Evolutionary conservation across 75 land plant genomes (phyloP).

Genomic region (Cupressus sempervirens): DNA sequence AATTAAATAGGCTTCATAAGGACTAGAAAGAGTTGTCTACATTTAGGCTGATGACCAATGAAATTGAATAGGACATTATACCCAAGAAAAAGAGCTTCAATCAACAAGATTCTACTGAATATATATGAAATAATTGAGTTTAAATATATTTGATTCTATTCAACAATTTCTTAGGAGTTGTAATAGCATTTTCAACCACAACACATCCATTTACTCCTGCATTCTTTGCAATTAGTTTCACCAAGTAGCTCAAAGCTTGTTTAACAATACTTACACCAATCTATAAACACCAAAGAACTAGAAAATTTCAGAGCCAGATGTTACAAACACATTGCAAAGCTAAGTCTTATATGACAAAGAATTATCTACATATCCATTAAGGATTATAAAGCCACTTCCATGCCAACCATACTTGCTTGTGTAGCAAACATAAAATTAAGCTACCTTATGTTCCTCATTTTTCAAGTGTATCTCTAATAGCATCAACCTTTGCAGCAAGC

Average conservation of each 20-base stretch:
- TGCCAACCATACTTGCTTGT: no score
- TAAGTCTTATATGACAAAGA: no score
- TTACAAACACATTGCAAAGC: no score
- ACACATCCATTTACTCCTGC: slow-evolving; percentile 83
- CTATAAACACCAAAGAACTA: slow-evolving; percentile 27
- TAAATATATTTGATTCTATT: neutral
- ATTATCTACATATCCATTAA: neutral
- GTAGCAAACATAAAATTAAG: no score
- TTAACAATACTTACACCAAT: slow-evolving; percentile 87
- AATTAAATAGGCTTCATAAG: no score
- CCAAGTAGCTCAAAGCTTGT: slow-evolving; percentile 68
- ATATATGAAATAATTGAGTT: neutral
- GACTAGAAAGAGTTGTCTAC: no score
- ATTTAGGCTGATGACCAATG: no score
- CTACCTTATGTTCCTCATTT: no score
- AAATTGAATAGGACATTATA: no score
- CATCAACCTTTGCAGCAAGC: slow-evolving; percentile 86
- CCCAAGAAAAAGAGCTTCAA: neutral
- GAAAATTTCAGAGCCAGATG: neutral
- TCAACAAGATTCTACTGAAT: neutral
- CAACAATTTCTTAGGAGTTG: neutral
- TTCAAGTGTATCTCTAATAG: slow-evolving; percentile 40
- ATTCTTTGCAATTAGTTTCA: no score
- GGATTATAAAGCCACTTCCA: no score
- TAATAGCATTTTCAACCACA: slow-evolving; percentile 68